Evolutionary conservation across 371 early-diverging fungal genomes (phyloP).

Genomic region (Mortierella sp.): DNA sequence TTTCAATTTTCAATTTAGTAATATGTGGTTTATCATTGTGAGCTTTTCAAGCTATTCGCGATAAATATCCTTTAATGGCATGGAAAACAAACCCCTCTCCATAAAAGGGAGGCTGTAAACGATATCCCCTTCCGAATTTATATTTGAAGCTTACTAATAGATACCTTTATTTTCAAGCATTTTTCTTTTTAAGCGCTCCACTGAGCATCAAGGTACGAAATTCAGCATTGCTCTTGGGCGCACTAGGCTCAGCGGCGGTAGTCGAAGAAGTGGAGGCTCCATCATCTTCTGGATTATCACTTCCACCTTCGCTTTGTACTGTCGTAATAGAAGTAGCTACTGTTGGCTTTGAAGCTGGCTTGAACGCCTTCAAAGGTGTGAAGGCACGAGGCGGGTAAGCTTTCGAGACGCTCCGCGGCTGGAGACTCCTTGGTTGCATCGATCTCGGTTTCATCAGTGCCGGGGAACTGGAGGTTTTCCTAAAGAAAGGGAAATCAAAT

Average conservation of each 20-base stretch:
- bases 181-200: slow-evolving; percentile 21
- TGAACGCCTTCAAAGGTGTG: slow-evolving; percentile 13
- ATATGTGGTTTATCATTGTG: too few species aligned
- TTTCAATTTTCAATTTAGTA: too few species aligned
- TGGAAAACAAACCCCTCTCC: too few species aligned
- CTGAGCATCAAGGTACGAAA: slow-evolving; percentile 37
- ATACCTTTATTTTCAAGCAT: not conserved
- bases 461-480: slow-evolving; percentile 10
- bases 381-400: not conserved
- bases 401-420: not conserved
- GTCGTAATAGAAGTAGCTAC: not conserved
- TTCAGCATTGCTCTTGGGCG: slow-evolving; percentile 39
- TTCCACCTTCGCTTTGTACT: not conserved
- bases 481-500: not conserved
- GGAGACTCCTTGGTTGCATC: slow-evolving; percentile 10
- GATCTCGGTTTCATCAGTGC: slow-evolving; percentile 30
- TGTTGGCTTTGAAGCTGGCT: slow-evolving; percentile 12
- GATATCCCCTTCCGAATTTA: too few species aligned
- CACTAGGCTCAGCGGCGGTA: not conserved
- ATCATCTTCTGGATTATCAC: not conserved
- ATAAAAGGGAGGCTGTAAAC: too few species aligned
- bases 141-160: too few species aligned
- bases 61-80: too few species aligned
- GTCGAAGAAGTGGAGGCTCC: not conserved
- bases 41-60: too few species aligned